A percentile compares a stretch with the other conserved stretches of the same genome.
Conservation (phyloP, 1,284 basidiomycete genomes). For the Rhodotorula sp. region DNA sequence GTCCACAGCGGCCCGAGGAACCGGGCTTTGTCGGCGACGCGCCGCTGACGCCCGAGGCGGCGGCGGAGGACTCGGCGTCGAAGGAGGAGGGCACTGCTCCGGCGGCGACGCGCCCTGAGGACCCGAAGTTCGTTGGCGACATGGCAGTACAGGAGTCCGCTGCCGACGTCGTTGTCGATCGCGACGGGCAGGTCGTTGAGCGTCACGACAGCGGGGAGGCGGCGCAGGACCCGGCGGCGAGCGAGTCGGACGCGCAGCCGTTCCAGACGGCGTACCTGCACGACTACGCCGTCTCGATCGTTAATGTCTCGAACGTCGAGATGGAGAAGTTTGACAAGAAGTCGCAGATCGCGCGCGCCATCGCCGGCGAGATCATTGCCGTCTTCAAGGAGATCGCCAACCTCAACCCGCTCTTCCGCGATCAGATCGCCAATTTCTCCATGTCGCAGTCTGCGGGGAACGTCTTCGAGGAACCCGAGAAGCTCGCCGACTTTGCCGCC, state of each 20-base stretch:
- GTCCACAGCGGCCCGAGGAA: constrained; percentile 18
- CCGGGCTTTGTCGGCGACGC: constrained; percentile 26
- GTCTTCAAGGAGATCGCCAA: constrained; percentile 99
- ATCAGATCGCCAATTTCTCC: constrained; percentile 96
- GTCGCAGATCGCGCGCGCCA: constrained; percentile 89
- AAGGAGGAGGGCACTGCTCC: not conserved
- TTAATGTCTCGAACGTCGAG: constrained; percentile 80
- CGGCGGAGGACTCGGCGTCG: not conserved
- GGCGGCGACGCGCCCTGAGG: constrained; percentile 54
- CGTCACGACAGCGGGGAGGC: constrained; percentile 24
- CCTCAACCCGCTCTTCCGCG: constrained; percentile 94
- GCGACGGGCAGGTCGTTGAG: constrained; percentile 43
- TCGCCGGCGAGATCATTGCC: constrained; percentile 94
- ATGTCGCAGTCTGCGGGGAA: constrained; percentile 95
- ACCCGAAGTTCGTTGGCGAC: constrained; percentile 53
- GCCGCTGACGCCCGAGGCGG: constrained; percentile 19
- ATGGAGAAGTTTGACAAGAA: constrained; percentile 81
- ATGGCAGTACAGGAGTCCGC: constrained; percentile 49
- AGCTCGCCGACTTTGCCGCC: constrained; percentile 96
- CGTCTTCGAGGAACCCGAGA: constrained; percentile 97
- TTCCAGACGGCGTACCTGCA: constrained; percentile 89
- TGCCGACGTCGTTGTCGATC: constrained; percentile 28
- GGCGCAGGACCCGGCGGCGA: constrained; percentile 48
- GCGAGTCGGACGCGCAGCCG: constrained; percentile 55
- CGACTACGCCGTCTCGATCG: constrained; percentile 84